phyloP scores from a whole-genome alignment of 495 filamentous ascomycete genomes.

The Aspergillus indologenus region DNA sequence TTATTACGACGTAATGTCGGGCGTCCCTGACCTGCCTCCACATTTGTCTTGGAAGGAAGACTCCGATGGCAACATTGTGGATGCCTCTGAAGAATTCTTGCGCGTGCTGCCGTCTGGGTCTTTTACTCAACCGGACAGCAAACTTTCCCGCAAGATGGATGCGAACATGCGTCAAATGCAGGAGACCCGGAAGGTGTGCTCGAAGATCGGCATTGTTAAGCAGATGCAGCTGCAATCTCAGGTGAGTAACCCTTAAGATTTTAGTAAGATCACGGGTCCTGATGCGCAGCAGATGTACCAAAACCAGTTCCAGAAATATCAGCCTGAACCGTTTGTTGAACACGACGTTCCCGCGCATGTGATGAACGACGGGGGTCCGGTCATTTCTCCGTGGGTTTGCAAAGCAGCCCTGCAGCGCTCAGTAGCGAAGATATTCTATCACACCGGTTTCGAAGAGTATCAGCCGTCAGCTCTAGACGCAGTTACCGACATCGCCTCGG shows the following conservation, averaged over 20 bases:
- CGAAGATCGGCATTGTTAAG: constrained; percentile 95
- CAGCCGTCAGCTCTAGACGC: constrained; percentile 91
- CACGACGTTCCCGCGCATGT: constrained; percentile 81
- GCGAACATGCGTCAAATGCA: constrained; percentile 94
- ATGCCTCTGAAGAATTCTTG: constrained; percentile 78
- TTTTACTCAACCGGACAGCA: constrained; percentile 76
- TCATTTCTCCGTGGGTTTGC: constrained; percentile 77
- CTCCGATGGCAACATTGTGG: constrained; percentile 76
- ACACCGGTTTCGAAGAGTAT: constrained; percentile 95
- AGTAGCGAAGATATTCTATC: constrained; percentile 91
- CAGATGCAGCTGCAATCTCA: constrained; percentile 99
- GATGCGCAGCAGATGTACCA: constrained; percentile 71
- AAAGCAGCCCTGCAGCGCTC: constrained; percentile 83
- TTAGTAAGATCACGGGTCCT: constrained; percentile 1
- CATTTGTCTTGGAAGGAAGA: constrained; percentile 85
- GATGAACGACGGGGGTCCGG: constrained; percentile 78
- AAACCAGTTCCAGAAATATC: constrained; percentile 97
- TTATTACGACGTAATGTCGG: constrained; percentile 86
- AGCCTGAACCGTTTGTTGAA: constrained; percentile 87
- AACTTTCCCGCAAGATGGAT: constrained; percentile 74
- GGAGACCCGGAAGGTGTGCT: constrained; percentile 91
- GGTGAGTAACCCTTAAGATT: constrained; percentile 47
- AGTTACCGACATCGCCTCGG: constrained; percentile 83
- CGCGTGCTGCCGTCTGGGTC: constrained; percentile 67
- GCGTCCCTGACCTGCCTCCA: constrained; percentile 76